Evolutionary conservation across 495 filamentous ascomycete genomes (phyloP).

Genomic region (Echria macrotheca): DNA sequence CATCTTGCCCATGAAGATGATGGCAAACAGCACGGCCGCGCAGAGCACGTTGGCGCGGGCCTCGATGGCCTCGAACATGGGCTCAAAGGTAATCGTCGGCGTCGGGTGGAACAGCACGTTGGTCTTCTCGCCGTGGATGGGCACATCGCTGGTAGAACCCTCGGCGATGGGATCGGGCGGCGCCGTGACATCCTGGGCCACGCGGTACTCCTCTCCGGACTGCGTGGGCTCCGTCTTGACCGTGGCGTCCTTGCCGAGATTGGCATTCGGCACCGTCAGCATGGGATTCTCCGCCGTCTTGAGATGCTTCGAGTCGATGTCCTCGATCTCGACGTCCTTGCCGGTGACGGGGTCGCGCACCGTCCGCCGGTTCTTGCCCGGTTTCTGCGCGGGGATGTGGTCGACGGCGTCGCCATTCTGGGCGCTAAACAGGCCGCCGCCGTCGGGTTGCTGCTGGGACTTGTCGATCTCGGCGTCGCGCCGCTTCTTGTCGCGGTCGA

Average conservation of each 20-base stretch:
- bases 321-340: constrained; percentile 79
- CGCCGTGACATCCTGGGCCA: constrained; percentile 83
- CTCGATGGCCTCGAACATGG: constrained; percentile 75
- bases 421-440: constrained; percentile 21
- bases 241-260: constrained; percentile 65
- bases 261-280: constrained; percentile 85
- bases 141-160: constrained; percentile 82
- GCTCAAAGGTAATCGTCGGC: constrained; percentile 76
- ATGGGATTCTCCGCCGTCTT: constrained; percentile 63
- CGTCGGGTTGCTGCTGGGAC: constrained; percentile 27
- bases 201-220: constrained; percentile 66
- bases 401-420: constrained; percentile 30
- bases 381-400: constrained; percentile 38
- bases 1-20: constrained; percentile 69
- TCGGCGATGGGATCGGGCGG: constrained; percentile 79
- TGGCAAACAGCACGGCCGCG: constrained; percentile 60
- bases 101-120: constrained; percentile 96
- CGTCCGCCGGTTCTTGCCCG: constrained; percentile 48
- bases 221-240: constrained; percentile 55
- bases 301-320: constrained; percentile 65
- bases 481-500: constrained; percentile 73
- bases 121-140: constrained; percentile 92
- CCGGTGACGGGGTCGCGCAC: constrained; percentile 88
- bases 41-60: constrained; percentile 62
- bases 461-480: constrained; percentile 64